A percentile compares a stretch with the other conserved stretches of the same genome.
Evolutionary conservation across 805 yeast genomes (phyloP).

Genomic region (Saturnispora gosingensis): DNA sequence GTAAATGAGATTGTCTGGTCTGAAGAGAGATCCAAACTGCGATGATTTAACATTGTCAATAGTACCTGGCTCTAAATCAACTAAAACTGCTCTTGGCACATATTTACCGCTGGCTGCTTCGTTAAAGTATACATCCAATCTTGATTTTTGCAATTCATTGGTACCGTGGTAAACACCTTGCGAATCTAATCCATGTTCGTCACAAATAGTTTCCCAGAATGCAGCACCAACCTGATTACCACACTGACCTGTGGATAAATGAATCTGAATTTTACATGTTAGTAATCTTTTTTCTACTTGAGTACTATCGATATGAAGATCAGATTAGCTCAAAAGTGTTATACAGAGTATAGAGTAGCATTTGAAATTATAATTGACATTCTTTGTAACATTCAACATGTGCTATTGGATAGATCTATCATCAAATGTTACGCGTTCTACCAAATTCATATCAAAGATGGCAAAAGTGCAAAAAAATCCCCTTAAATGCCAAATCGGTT

Average conservation of each 20-base stretch:
- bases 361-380: not conserved
- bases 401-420: not conserved
- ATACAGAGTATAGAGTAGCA: not conserved
- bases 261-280: constrained; percentile 46
- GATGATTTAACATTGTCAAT: constrained; percentile 78
- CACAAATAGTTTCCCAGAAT: constrained; percentile 87
- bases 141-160: constrained; percentile 40
- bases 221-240: constrained; percentile 98
- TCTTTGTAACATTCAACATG: not conserved
- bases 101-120: constrained; percentile 83
- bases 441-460: not conserved
- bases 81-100: constrained; percentile 88
- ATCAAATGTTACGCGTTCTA: constrained; percentile 1
- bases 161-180: constrained; percentile 64
- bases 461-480: not conserved
- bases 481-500: not conserved
- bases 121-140: constrained; percentile 73
- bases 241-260: constrained; percentile 96
- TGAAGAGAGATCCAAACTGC: constrained; percentile 72
- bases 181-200: constrained; percentile 74
- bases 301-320: not conserved
- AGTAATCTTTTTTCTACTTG: not conserved
- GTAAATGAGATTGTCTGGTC: constrained; percentile 85
- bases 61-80: constrained; percentile 92
- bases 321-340: not conserved